Percentiles rank a stretch among this genome's conserved stretches.
These are phyloP conservation scores for Stagonosporopsis tanaceti DNA, from an alignment of 2,329 filamentous ascomycete genomes.

Conservation along the genomic window DNA sequence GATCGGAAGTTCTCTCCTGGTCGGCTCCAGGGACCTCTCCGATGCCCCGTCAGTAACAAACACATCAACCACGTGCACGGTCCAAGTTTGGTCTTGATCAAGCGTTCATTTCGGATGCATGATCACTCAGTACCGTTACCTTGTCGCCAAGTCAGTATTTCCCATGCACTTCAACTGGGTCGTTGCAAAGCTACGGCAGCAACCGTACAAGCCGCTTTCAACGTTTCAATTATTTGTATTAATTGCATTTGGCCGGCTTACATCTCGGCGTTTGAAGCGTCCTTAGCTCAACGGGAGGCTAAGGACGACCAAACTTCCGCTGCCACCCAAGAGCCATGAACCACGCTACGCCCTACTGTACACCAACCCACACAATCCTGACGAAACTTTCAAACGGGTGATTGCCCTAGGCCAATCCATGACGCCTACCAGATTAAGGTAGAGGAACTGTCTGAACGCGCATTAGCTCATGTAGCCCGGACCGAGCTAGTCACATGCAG, in stretches of 20 bases:
- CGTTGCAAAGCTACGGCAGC: conserved; percentile 1
- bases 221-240: background rate
- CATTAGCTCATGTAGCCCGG: conserved; percentile 2
- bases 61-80: background rate
- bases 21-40: background rate
- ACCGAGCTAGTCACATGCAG: background rate
- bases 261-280: conserved; percentile 6
- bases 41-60: background rate
- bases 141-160: background rate
- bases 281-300: conserved; percentile 6
- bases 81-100: background rate
- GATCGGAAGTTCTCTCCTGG: background rate
- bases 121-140: background rate
- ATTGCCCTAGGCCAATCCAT: conserved; percentile 7
- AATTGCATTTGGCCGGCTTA: background rate
- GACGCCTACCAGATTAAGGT: conserved; percentile 7
- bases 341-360: conserved; percentile 6
- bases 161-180: background rate
- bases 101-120: background rate
- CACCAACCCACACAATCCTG: background rate
- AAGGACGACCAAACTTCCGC: conserved; percentile 11
- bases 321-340: conserved; percentile 2
- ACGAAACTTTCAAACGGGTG: conserved; percentile 3
- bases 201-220: conserved; percentile 4
- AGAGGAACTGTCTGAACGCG: background rate